Evolutionary conservation across 768 basidiomycete species (phyloP).

Genomic region (Boletus rubropictus): DNA sequence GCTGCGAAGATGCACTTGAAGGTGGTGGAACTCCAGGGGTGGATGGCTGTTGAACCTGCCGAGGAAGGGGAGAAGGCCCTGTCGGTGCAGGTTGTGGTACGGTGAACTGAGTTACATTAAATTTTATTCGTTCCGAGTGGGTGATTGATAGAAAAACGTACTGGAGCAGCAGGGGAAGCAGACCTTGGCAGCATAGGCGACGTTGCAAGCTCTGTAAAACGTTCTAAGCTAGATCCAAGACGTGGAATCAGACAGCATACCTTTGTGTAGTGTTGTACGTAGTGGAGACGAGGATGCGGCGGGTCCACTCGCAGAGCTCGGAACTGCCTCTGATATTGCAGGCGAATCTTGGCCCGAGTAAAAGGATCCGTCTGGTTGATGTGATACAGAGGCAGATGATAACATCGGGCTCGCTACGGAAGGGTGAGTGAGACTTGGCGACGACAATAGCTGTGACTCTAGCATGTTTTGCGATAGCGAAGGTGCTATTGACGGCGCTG

Average conservation of each 20-base stretch:
- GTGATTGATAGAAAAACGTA: constrained; percentile 27
- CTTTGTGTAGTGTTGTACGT: constrained; percentile 42
- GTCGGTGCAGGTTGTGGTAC: constrained; percentile 32
- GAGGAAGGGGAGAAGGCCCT: constrained; percentile 44
- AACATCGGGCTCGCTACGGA: constrained; percentile 78
- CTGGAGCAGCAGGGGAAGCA: constrained; percentile 39
- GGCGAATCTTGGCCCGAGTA: constrained; percentile 72
- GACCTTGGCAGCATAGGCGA: constrained; percentile 41
- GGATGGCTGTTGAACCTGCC: constrained; percentile 41
- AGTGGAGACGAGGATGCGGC: constrained; percentile 60
- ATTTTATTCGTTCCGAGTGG: constrained; percentile 12
- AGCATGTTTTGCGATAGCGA: constrained; percentile 30
- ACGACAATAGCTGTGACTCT: constrained; percentile 46
- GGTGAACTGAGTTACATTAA: constrained; percentile 20
- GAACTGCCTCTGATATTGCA: constrained; percentile 60
- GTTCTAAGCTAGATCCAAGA: constrained; percentile 18
- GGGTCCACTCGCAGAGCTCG: constrained; percentile 40
- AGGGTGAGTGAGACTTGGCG: constrained; percentile 81
- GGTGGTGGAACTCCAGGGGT: constrained; percentile 21
- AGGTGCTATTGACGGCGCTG: constrained; percentile 35
- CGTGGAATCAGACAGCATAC: constrained; percentile 31
- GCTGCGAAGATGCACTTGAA: constrained; percentile 23
- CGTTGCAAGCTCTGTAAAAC: constrained; percentile 37
- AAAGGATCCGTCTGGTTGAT: constrained; percentile 61
- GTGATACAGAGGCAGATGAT: constrained; percentile 61